A percentile compares a stretch with the other conserved stretches of the same genome.
phyloP scores from a whole-genome alignment of 139 green algal species.

The Volvox africanus region DNA sequence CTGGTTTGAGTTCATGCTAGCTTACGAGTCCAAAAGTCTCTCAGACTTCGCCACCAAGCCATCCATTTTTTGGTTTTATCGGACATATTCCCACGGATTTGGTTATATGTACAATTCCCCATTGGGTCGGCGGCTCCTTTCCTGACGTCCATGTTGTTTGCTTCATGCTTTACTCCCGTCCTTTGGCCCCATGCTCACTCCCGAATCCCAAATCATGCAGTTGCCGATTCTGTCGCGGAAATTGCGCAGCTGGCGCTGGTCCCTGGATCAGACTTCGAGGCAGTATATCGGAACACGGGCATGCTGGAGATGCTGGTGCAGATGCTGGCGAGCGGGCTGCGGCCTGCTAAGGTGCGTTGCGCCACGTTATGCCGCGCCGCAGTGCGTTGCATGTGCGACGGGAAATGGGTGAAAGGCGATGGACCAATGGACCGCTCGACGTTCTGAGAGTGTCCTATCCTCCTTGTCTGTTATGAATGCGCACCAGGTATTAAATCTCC shows the following conservation, averaged over 20 bases:
- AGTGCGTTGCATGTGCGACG: too few relatives aligned
- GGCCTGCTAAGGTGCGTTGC: too few relatives aligned
- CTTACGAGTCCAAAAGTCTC: too few relatives aligned
- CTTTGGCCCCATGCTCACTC: not conserved
- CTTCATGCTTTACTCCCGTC: not conserved
- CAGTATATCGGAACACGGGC: conserved; percentile 21
- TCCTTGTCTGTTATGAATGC: too few relatives aligned
- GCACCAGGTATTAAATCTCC: too few relatives aligned
- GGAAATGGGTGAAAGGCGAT: too few relatives aligned
- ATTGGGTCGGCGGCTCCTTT: not conserved
- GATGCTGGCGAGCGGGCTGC: conserved; percentile 16
- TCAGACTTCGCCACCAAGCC: not conserved
- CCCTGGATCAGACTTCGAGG: not conserved
- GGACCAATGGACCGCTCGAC: too few relatives aligned
- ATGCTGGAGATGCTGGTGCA: conserved; percentile 22
- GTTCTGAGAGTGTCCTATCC: too few relatives aligned
- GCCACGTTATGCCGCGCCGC: too few relatives aligned
- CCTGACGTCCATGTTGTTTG: not conserved
- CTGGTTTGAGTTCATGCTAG: too few relatives aligned
- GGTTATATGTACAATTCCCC: not conserved
- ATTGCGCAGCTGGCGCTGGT: conserved; percentile 34
- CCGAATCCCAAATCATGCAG: not conserved
- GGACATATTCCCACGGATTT: not conserved
- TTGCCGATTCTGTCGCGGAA: not conserved
- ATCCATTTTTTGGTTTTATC: not conserved